phyloP scores from a whole-genome alignment of 1,284 basidiomycete species.

The Apiotrichum akiyoshidainum region DNA sequence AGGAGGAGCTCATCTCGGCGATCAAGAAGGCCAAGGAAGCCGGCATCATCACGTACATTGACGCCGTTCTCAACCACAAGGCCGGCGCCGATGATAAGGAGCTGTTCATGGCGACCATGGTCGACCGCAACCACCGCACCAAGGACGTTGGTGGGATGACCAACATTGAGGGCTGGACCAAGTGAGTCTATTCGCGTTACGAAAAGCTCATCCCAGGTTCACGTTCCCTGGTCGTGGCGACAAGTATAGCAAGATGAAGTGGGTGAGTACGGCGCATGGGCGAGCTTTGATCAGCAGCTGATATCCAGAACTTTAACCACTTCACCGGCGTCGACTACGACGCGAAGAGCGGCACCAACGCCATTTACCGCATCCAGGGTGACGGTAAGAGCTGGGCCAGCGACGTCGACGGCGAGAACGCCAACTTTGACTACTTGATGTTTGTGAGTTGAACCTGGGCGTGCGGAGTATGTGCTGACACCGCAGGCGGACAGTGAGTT shows the following conservation, averaged over 20 bases:
- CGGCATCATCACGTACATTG: constrained; percentile 52
- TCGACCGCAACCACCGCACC: constrained; percentile 58
- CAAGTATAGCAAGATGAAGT: constrained; percentile 59
- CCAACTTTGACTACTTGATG: constrained; percentile 53
- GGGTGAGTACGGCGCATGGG: constrained; percentile 31
- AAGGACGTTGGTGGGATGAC: constrained; percentile 60
- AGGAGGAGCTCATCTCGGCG: constrained; percentile 70
- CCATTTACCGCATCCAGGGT: constrained; percentile 60
- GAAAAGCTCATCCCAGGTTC: constrained; percentile 55
- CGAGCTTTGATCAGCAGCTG: constrained; percentile 3
- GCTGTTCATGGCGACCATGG: constrained; percentile 68
- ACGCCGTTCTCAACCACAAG: constrained; percentile 57
- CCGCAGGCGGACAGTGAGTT: constrained; percentile 13
- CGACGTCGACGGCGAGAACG: constrained; percentile 54
- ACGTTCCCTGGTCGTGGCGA: constrained; percentile 73
- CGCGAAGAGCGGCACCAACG: constrained; percentile 61
- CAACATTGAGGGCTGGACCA: constrained; percentile 82
- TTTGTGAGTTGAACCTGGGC: constrained; percentile 24
- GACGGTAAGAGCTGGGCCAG: constrained; percentile 58
- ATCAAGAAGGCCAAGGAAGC: constrained; percentile 54
- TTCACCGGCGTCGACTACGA: constrained; percentile 82
- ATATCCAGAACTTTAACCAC: constrained; percentile 48
- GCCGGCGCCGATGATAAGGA: constrained; percentile 77
- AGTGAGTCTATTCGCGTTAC: constrained; percentile 23
- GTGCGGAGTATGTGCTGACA: constrained; percentile 4